Base-by-base conservation (phyloP, 2,329 filamentous ascomycete genomes). In the Clarireedia hainanense region DNA sequence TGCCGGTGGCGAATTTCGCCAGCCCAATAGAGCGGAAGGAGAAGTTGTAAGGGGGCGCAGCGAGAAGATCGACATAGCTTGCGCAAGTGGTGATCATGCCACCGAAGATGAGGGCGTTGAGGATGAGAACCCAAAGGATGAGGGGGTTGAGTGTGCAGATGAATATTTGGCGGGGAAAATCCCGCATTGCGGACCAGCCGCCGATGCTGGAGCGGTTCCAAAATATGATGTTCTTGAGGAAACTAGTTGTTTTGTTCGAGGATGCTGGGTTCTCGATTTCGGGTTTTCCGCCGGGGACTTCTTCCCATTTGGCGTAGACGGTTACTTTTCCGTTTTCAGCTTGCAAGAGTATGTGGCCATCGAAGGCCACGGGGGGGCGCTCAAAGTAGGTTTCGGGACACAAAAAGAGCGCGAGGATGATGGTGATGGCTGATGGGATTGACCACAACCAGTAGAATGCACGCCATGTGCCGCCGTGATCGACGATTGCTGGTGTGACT, bases 361-460 rank as follows among this genome's bases (percentile, higher is more conserved):
- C 68, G 42, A 73, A 73, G 5, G 73, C 72, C 7, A 75, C 66
- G 0, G 69, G 69, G 0, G 72, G 72, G 1, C 73, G 68, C 50
- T 71, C 65, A 63, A 73, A 75, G 58, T 71, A 74, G 1, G 70
- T 74, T 47, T 74, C 72, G 0, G 71, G 70, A 23, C 64, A 68
- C 12, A 69, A 64, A 23, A 70, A 58, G 30, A 70, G 66, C 1
- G 64, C 62, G 2, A 70, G 53, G 1, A 71, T 2, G 20, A 71
- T 59, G 0, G 69, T 56, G 4, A 68, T 34, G 1, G 59, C 34
- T 6, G 64, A 58, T 2, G 66, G 65, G 5, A 66, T 60, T 1
- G 64, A 55, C 70, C 68, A 71, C 15, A 56, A 57, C 20, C 61
- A 60, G 59, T 72, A 74, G 51, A 70, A 68, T 0, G 56, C 37